Evolutionary conservation across 1,284 basidiomycete genomes (phyloP).

Genomic region (Marasmius tenuissimus): DNA sequence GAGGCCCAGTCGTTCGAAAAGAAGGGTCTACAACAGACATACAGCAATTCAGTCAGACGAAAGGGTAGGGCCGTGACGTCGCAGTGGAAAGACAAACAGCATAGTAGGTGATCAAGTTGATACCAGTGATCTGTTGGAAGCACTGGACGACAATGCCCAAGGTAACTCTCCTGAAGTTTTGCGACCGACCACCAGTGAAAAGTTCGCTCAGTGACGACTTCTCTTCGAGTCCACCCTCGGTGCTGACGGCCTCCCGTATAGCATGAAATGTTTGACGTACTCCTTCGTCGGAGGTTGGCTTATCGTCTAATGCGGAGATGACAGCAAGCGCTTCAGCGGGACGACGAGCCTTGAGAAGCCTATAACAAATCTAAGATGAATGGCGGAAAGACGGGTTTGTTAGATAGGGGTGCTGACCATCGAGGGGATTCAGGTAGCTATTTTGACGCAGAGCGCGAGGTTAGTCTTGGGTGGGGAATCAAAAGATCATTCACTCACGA

Average conservation of each 20-base stretch:
- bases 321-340: conserved; percentile 64
- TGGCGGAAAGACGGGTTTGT: neutral
- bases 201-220: conserved; percentile 48
- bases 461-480: neutral
- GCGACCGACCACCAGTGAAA: conserved; percentile 56
- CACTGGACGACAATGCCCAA: conserved; percentile 64
- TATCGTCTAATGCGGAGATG: conserved; percentile 62
- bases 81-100: conserved; percentile 4
- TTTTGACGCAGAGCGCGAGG: neutral
- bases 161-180: conserved; percentile 63
- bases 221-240: conserved; percentile 29
- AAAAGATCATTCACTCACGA: conserved; percentile 37
- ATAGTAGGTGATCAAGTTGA: conserved; percentile 31
- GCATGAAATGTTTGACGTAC: conserved; percentile 57
- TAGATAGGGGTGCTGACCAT: conserved; percentile 32
- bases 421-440: conserved; percentile 72
- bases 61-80: too few species aligned
- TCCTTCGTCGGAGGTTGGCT: conserved; percentile 47
- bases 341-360: conserved; percentile 62
- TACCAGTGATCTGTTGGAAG: conserved; percentile 68
- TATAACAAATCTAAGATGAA: conserved; percentile 7
- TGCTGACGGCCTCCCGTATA: conserved; percentile 50
- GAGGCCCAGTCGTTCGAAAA: conserved; percentile 62
- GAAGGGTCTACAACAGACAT: conserved; percentile 41
- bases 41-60: neutral